A percentile compares a stretch with the other conserved stretches of the same genome.
phyloP scores from a whole-genome alignment of 148 eudicot genomes.

The Rhododendron ferrugineum region DNA sequence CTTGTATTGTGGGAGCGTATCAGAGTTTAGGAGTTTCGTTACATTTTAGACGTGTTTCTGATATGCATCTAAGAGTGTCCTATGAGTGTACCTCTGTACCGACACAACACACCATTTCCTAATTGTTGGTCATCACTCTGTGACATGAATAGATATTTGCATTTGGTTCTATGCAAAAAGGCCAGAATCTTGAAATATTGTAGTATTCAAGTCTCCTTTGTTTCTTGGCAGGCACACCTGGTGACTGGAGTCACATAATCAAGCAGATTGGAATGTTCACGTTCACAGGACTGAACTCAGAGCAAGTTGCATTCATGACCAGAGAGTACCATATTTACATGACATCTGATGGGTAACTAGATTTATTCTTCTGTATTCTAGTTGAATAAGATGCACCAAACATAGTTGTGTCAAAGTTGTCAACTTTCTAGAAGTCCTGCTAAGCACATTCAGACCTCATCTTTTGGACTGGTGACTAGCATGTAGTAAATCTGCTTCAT shows the following conservation, averaged over 20 bases:
- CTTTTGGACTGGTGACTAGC: neutral
- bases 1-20: neutral
- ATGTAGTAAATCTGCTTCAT: neutral
- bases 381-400: neutral
- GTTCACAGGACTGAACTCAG: constrained; percentile 79
- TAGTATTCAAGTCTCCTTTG: neutral
- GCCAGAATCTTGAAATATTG: neutral
- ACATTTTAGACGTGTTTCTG: neutral
- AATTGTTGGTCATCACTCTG: neutral
- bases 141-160: neutral
- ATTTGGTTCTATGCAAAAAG: neutral
- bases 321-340: constrained; percentile 93
- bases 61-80: neutral
- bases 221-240: constrained; percentile 71
- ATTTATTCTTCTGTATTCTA: neutral
- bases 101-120: neutral
- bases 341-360: constrained; percentile 92
- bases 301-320: constrained; percentile 94
- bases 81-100: neutral
- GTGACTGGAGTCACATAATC: constrained; percentile 97
- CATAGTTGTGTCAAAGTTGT: neutral
- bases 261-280: constrained; percentile 99
- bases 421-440: neutral
- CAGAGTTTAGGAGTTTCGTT: neutral
- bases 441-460: neutral